phyloP scores from a whole-genome alignment of 441 rosid genomes.

The Raphanus hybrid region DNA sequence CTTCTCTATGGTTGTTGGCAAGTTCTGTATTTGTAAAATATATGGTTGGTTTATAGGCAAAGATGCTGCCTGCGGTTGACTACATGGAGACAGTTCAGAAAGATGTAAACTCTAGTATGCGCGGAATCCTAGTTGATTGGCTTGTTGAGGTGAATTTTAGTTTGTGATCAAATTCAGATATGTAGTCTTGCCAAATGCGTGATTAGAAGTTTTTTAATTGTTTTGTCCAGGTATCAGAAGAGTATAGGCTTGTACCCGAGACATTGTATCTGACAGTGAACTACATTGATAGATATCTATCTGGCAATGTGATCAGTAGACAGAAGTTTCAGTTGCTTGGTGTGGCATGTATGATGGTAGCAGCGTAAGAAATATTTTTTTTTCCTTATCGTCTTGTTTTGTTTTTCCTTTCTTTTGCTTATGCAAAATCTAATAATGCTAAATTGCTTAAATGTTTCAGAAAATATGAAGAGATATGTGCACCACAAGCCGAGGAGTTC shows the following conservation, averaged over 20 bases:
- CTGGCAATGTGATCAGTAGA: constrained; percentile 59
- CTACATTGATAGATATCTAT: constrained; percentile 65
- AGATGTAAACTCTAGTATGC: constrained; percentile 39
- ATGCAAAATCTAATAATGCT: background rate
- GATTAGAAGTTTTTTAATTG: background rate
- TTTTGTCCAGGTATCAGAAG: constrained; percentile 56
- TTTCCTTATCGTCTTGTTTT: background rate
- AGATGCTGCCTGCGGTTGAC: constrained; percentile 39
- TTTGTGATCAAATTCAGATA: background rate
- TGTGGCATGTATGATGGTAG: constrained; percentile 70
- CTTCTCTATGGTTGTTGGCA: background rate
- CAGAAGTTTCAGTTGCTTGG: constrained; percentile 67
- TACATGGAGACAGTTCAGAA: constrained; percentile 44
- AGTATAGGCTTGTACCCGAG: constrained; percentile 64
- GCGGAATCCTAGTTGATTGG: constrained; percentile 44
- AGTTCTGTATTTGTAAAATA: constrained; percentile 3
- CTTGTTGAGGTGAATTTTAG: constrained; percentile 40
- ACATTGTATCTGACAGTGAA: constrained; percentile 61
- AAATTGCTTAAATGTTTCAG: constrained; percentile 37
- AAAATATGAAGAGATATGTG: constrained; percentile 70
- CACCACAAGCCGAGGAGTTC: constrained; percentile 68
- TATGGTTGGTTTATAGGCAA: constrained; percentile 5
- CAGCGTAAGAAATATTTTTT: constrained; percentile 50
- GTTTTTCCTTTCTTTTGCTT: background rate
- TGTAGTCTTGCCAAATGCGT: background rate